Evolutionary conservation across 1,284 basidiomycete genomes (phyloP), one percentile per base, ranked within the genome.

Genomic region (Sporisorium sorghi): DNA sequence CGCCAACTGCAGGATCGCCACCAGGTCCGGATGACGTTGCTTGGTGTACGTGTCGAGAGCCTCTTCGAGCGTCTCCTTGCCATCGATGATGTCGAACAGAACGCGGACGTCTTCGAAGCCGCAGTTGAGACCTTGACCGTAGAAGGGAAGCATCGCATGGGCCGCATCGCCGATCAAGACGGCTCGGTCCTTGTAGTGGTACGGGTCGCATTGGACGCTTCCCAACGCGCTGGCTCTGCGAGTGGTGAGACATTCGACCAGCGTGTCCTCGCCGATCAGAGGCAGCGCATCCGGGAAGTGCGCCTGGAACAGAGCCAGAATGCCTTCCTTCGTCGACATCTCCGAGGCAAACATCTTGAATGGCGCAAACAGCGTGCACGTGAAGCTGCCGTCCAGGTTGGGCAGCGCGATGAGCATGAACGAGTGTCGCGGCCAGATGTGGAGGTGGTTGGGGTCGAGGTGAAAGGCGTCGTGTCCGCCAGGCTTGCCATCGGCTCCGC

Each of bases 381-480:
- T 88, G 78, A 88, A 87, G 9, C 85, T 86, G 39, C 85, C 83
- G 73, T 87, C 87, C 32, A 59, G 37, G 54, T 83, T 99, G 73
- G 96, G 94, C 54, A 99, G 90, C 19, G 94, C 97, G 82, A 99
- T 97, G 80, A 99, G 89, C 96, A 99, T 99, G 88, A 97, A 98
- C 53, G 93, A 92, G 85, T 95, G 93, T 82, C 94, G 90, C 63
- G 96, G 97, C 96, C 96, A 99, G 83, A 99, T 98, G 87, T 99
- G 97, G 74, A 99, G 90, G 86, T 98, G 93, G 86, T 93, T 91
- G 74, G 93, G 92, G 88, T 97, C 93, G 85, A 99, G 90, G 53
- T 90, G 87, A 87, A 92, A 99, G 86, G 68, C 72, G 21, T 68
- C 73, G 37, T 74, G 71, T 5, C 61, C 74, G 7, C 73, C 66